Evolutionary conservation across 306 rosid genomes (phyloP), one percentile per base, ranked within the genome.

Genomic region (Glycyrrhiza uralensis): DNA sequence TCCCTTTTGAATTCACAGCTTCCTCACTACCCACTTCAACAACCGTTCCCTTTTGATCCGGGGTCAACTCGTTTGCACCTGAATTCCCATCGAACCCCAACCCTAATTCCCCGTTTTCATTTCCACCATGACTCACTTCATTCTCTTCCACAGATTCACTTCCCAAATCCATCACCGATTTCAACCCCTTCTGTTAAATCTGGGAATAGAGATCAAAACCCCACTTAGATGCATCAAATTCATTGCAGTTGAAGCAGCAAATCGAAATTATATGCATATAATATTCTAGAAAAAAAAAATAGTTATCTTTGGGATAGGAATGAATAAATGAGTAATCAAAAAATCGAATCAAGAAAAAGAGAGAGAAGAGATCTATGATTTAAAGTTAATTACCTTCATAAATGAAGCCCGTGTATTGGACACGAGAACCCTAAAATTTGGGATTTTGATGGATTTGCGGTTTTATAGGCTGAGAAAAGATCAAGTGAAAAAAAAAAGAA

Each of bases 131-230:
- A 60, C 29, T 71, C 71, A 74, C 79, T 82, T 87, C 84, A 78
- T 84, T 85, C 62, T 85, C 93, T 63, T 88, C 92, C 69, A 75
- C 84, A 19, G 88, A 90, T 80, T 86, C 90, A 76, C 60, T 82
- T 73, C 81, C 87, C 87, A 81, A 88, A 87, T 93, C 98, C 98
- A 90, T 93, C 66, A 49, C 62, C 68, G 70, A 70, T 69, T 23
- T 61, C 69, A 70, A 75, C 36, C 22, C 18, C 30, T 35, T 18
- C 18, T 30, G 15, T 54, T 74, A 67, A 57, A 30, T 52, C 77
- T 46, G 76, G 36, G 29, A 66, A 66, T 20, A 49, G 51, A 71
- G 51, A 81, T 71, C 62, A 60, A 78, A 50, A 15, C 15, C 15
- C 52, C 38, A 50, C 32, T 72, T 11, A 51, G 51, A 50, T 7